Evolutionary conservation across 1,284 basidiomycete genomes (phyloP), one percentile per base, ranked within the genome.

Genomic region (Neolentinus lepideus): DNA sequence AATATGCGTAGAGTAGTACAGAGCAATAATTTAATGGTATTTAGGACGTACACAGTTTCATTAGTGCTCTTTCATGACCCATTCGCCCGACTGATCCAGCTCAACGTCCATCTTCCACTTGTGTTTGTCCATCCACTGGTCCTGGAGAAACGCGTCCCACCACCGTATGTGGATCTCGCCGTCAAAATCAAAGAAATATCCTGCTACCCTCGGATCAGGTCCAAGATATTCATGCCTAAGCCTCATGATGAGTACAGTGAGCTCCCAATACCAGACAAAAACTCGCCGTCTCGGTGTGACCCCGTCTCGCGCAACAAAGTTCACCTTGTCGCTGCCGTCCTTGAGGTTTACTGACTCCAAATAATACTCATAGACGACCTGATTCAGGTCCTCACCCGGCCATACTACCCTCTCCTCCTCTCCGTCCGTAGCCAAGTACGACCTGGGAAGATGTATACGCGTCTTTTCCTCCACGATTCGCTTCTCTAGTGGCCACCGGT

Each of bases 181-280:
- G 24, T 63, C 61, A 2, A 60, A 59, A 58, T 76, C 75, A 8
- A 69, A 61, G 36, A 62, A 66, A 60, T 73, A 77, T 8, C 75
- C 75, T 8, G 70, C 74, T 4, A 76, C 69, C 31, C 73, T 67
- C 33, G 73, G 73, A 59, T 73, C 72, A 2, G 73, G 72, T 2
- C 75, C 74, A 12, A 77, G 63, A 60, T 67, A 75, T 59, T 76
- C 75, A 54, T 77, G 74, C 55, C 75, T 76, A 52, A 27, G 29
- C 29, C 29, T 12, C 29, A 31, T 31, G 29, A 31, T 38, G 19
- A 36, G 25, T 11, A n/a, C n/a, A n/a, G n/a, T 19, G 21, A 52
- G 4, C 38, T 46, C 22, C 29, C 6, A 31, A 26, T 12, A 31
- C 29, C 29, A 31, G 6, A 6, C 6, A 33, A n/a, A 21, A 11